Evolutionary conservation across 208 protist genomes (phyloP).

Genomic region (Leishmania tropica): DNA sequence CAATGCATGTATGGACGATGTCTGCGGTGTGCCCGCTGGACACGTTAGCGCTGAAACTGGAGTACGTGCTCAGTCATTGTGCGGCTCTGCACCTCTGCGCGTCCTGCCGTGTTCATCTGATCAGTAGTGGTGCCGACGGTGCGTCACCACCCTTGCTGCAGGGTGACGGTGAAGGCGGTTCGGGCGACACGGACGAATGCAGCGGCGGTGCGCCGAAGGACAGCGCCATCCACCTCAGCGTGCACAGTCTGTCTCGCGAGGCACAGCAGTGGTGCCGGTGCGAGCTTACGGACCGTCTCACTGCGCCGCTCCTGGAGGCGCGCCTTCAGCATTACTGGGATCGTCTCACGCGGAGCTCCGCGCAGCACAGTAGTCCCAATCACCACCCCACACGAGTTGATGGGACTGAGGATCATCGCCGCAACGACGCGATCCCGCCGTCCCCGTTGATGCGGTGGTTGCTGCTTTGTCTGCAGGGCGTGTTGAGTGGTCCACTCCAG

Average conservation of each 20-base stretch:
- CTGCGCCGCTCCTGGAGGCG: constrained; percentile 8
- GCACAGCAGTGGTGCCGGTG: constrained; percentile 21
- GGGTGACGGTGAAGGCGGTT: background rate
- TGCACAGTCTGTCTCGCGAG: constrained; percentile 8
- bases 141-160: background rate
- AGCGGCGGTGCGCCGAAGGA: background rate
- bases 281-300: constrained; percentile 13
- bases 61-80: constrained; percentile 26
- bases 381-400: background rate
- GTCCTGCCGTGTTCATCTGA: background rate
- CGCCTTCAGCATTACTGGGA: constrained; percentile 25
- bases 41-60: constrained; percentile 13
- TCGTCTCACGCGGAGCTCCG: background rate
- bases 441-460: constrained; percentile 28
- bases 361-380: background rate
- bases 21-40: constrained; percentile 23
- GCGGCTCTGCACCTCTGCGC: constrained; percentile 12
- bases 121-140: background rate
- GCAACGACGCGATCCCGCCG: background rate
- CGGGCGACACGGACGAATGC: background rate
- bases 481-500: constrained; percentile 7
- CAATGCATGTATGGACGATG: background rate
- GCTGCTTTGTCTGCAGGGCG: constrained; percentile 17
- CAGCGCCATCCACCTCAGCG: background rate
- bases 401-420: no score